Evolutionary conservation across 2,329 filamentous ascomycete genomes (phyloP).

Genomic region (Xylaria sp.): DNA sequence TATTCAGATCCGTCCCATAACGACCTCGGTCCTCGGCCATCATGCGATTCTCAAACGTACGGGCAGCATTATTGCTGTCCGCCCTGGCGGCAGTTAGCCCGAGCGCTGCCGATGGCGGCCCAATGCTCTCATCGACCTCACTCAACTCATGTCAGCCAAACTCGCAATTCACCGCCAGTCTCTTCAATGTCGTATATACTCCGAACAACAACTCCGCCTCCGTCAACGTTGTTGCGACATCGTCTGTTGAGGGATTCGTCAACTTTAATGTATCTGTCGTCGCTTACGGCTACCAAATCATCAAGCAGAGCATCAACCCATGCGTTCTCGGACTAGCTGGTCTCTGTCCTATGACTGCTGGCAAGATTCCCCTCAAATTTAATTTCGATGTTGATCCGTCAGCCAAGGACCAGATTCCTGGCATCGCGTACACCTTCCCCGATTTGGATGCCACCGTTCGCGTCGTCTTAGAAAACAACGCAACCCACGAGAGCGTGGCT

Average conservation of each 20-base stretch:
- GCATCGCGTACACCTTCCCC: slow-evolving; percentile 83
- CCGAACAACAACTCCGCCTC: slow-evolving; percentile 77
- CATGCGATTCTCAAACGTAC: slow-evolving; percentile 61
- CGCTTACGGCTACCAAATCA: slow-evolving; percentile 83
- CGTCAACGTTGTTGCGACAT: slow-evolving; percentile 83
- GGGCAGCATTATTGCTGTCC: slow-evolving; percentile 60
- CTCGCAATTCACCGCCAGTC: slow-evolving; percentile 85
- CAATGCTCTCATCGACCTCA: slow-evolving; percentile 82
- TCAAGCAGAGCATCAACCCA: slow-evolving; percentile 77
- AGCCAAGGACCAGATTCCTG: slow-evolving; percentile 70
- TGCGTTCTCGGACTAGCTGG: slow-evolving; percentile 77
- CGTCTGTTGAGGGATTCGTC: slow-evolving; percentile 84
- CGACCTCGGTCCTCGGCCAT: slow-evolving; percentile 40
- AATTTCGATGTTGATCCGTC: slow-evolving; percentile 70
- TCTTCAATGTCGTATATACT: slow-evolving; percentile 87
- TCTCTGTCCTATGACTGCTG: slow-evolving; percentile 91
- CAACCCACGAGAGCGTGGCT: slow-evolving; percentile 69
- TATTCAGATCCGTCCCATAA: slow-evolving; percentile 28
- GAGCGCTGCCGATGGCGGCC: slow-evolving; percentile 65
- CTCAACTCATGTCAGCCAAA: slow-evolving; percentile 86
- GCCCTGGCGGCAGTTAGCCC: slow-evolving; percentile 58
- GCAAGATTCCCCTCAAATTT: slow-evolving; percentile 80
- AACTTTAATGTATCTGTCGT: slow-evolving; percentile 79
- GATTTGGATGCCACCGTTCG: slow-evolving; percentile 83
- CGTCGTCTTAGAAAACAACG: slow-evolving; percentile 76